These are phyloP conservation scores for Linum usitatissimum DNA, from an alignment of 345 rosid species.

Conservation along the genomic window DNA sequence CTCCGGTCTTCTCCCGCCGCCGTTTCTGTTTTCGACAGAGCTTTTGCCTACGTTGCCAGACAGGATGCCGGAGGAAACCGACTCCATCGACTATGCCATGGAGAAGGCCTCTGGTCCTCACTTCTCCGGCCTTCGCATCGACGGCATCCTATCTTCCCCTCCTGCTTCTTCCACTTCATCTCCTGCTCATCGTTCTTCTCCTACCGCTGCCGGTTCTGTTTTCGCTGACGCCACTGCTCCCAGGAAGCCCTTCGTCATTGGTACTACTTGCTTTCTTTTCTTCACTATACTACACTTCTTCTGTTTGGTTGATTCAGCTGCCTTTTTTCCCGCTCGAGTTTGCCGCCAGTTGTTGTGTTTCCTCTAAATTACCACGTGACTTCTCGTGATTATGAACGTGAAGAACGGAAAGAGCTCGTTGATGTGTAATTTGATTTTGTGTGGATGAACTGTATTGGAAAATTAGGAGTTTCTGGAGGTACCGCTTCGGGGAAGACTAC, in stretches of 20 bases:
- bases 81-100: constrained; percentile 71
- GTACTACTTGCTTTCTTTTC: not conserved
- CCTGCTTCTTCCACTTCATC: constrained; percentile 36
- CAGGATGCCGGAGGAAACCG: constrained; percentile 44
- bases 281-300: not conserved
- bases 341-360: not conserved
- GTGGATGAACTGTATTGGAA: not conserved
- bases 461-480: constrained; percentile 5
- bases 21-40: not conserved
- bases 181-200: constrained; percentile 11
- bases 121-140: constrained; percentile 94
- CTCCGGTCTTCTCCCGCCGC: no score
- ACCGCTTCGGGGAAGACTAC: constrained; percentile 6
- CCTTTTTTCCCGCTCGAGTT: not conserved
- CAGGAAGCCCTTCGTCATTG: constrained; percentile 5
- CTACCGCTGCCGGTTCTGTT: not conserved
- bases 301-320: not conserved
- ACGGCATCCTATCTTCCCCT: constrained; percentile 55
- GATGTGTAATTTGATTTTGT: not conserved
- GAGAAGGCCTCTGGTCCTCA: constrained; percentile 97
- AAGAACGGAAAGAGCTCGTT: not conserved
- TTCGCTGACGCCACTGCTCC: not conserved
- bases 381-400: not conserved
- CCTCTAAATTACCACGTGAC: not conserved
- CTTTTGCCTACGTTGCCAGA: not conserved